phyloP scores from a whole-genome alignment of 2,329 filamentous ascomycete species.

The Fusarium oxysporum region DNA sequence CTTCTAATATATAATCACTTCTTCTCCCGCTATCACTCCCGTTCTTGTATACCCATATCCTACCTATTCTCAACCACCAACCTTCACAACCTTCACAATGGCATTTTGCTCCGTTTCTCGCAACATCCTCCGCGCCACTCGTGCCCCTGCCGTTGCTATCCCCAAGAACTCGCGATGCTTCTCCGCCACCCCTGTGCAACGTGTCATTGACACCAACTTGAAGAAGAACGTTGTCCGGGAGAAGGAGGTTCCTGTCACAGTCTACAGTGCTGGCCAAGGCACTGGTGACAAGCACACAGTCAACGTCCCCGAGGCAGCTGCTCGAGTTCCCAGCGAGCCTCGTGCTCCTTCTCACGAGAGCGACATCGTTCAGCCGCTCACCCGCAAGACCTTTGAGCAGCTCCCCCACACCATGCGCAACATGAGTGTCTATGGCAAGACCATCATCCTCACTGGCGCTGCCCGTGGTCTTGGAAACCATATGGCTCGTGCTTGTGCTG shows the following conservation, averaged over 20 bases:
- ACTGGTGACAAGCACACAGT: constrained; percentile 65
- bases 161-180: constrained; percentile 49
- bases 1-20: constrained; percentile 19
- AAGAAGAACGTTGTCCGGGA: constrained; percentile 67
- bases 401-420: constrained; percentile 75
- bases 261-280: constrained; percentile 62
- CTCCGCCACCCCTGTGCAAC: constrained; percentile 47
- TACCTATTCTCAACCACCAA: constrained; percentile 5
- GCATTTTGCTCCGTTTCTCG: constrained; percentile 48
- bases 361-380: constrained; percentile 63
- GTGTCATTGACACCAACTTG: constrained; percentile 54
- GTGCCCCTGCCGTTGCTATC: constrained; percentile 46
- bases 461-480: constrained; percentile 82
- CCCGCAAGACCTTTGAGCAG: constrained; percentile 63
- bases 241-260: constrained; percentile 67
- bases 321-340: constrained; percentile 57
- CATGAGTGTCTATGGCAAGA: constrained; percentile 77
- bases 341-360: constrained; percentile 56
- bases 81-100: constrained; percentile 46
- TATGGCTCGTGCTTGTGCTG: constrained; percentile 82
- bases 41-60: constrained; percentile 3
- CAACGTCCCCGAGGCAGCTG: constrained; percentile 59
- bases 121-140: constrained; percentile 51
- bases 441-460: constrained; percentile 79
- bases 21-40: background rate